Evolutionary conservation across 306 rosid species (phyloP).

Genomic region (Prunus mongolica): DNA sequence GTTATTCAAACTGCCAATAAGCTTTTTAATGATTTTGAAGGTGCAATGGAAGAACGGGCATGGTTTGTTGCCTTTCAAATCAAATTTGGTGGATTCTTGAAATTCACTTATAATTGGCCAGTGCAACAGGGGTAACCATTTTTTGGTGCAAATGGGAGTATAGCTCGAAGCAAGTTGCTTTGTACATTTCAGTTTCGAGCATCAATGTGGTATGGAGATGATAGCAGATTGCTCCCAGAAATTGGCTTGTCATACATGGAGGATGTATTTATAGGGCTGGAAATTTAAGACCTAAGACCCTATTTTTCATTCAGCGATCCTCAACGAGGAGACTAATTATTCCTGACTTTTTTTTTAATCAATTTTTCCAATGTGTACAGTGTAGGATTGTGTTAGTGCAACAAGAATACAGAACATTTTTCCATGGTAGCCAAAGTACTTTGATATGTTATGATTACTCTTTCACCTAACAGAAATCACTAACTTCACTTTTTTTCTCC

Average conservation of each 20-base stretch:
- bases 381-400: slow-evolving; percentile 71
- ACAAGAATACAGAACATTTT: slow-evolving; percentile 53
- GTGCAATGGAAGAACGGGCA: slow-evolving; percentile 21
- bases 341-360: slow-evolving; percentile 36
- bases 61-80: slow-evolving; percentile 14
- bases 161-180: slow-evolving; percentile 16
- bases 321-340: slow-evolving; percentile 37
- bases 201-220: slow-evolving; percentile 32
- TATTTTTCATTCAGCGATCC: slow-evolving; percentile 51
- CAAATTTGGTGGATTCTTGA: slow-evolving; percentile 22
- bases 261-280: slow-evolving; percentile 38
- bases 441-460: slow-evolving; percentile 22
- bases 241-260: slow-evolving; percentile 40
- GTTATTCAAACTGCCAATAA: slow-evolving; percentile 15
- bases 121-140: not conserved
- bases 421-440: slow-evolving; percentile 29
- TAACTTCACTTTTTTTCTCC: slow-evolving; percentile 25
- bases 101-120: slow-evolving; percentile 16
- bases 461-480: slow-evolving; percentile 29
- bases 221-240: slow-evolving; percentile 31
- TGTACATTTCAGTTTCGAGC: slow-evolving; percentile 24
- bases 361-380: slow-evolving; percentile 60
- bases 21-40: slow-evolving; percentile 24
- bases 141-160: slow-evolving; percentile 12
- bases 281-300: slow-evolving; percentile 44